Evolutionary conservation across 2,329 filamentous ascomycete genomes (phyloP), one percentile per base, ranked within the genome.

Genomic region (Coleophoma crateriformis): DNA sequence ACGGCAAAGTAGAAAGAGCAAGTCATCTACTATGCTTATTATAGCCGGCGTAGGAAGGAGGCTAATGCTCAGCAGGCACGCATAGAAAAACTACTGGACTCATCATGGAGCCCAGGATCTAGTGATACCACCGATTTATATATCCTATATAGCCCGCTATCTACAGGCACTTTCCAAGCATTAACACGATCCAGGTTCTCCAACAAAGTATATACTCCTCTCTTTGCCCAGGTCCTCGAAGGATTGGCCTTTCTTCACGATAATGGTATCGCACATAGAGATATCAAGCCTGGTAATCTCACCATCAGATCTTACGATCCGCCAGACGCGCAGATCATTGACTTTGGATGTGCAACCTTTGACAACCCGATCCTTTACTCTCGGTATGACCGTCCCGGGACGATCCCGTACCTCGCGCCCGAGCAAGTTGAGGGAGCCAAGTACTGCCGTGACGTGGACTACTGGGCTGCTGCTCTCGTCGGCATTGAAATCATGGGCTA

Each of bases 331-430:
- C 53, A 56, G 46, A 56, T 58, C 27, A 55, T 57, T 17, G 56
- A 57, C 47, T 58, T 58, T 35, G 54, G 56, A 35, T 54, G 50
- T 43, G 56, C 56, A n/a, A 57, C 53, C 2, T 37, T 43, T 32
- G 42, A 49, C 14, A 32, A 41, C 12, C 48, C n/a, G 1, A 54
- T 49, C 33, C 33, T 56, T n/a, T 57, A 58, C 20, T 27, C 27
- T 3, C 27, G 27, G 27, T 27, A 27, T 27, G 54, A 58, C 37
- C 46, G 46, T 8, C 51, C 51, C 17, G 56, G 56, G 7, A 58
- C 56, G 3, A 51, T 58, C 8, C 51, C 56, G n/a, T 58, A 58
- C 38, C 41, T 57, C n/a, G 56, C 56, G 12, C 56, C 54, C 20
- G 56, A 58, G 45, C 52, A 56, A 39, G 33, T 33, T 17, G 50